Evolutionary conservation across 2,329 filamentous ascomycete species (phyloP).

Genomic region (Stemphylium beticola): DNA sequence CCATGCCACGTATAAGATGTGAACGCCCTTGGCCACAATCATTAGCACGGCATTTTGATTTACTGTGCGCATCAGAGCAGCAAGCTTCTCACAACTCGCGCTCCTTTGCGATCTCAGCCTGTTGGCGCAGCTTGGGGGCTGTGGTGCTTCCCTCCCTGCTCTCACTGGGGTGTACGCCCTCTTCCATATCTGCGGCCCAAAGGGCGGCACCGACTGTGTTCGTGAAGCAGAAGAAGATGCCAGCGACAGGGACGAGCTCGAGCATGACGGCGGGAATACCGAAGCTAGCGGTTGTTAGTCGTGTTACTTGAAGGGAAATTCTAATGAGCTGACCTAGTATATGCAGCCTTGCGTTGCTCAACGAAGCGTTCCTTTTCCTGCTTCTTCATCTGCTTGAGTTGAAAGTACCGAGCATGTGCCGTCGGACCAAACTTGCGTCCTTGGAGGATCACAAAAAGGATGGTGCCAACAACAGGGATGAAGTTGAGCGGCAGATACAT

Average conservation of each 20-base stretch:
- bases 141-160: slow-evolving; percentile 34
- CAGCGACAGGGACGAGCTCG: slow-evolving; percentile 82
- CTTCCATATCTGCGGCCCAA: slow-evolving; percentile 89
- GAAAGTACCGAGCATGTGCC: slow-evolving; percentile 76
- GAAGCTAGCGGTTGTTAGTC: slow-evolving; percentile 40
- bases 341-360: slow-evolving; percentile 72
- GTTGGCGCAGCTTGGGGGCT: slow-evolving; percentile 45
- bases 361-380: slow-evolving; percentile 72
- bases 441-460: slow-evolving; percentile 79
- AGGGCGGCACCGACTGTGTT: slow-evolving; percentile 91
- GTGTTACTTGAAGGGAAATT: neutral
- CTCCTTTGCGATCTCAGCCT: slow-evolving; percentile 43
- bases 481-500: slow-evolving; percentile 92
- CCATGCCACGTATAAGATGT: slow-evolving; percentile 16
- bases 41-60: slow-evolving; percentile 15
- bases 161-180: slow-evolving; percentile 14
- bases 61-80: neutral
- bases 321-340: slow-evolving; percentile 68
- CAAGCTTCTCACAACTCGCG: slow-evolving; percentile 41
- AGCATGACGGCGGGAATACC: slow-evolving; percentile 83
- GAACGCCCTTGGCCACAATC: slow-evolving; percentile 9
- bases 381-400: slow-evolving; percentile 82
- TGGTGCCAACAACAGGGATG: slow-evolving; percentile 85
- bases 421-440: slow-evolving; percentile 59
- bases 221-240: slow-evolving; percentile 86